Conservation (phyloP, 1,284 basidiomycete species). For the Schizophyllum amplum region DNA sequence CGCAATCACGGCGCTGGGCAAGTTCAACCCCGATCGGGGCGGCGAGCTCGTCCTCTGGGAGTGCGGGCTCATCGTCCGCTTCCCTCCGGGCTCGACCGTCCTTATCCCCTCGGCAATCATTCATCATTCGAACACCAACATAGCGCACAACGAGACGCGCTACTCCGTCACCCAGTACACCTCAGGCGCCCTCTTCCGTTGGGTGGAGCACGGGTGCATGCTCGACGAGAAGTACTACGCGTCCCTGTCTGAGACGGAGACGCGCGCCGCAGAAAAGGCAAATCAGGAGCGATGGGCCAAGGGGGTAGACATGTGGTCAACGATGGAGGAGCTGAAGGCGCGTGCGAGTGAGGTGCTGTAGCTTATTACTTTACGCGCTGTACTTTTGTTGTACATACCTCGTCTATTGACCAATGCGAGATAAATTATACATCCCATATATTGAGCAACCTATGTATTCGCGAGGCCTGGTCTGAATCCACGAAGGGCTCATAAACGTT, state of each 20-base stretch:
- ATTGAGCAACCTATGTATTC: too few relatives aligned
- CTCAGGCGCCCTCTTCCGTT: conserved; percentile 8
- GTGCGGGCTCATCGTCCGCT: conserved; percentile 9
- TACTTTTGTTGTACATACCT: too few relatives aligned
- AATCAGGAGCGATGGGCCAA: neutral
- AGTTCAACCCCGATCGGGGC: conserved; percentile 6
- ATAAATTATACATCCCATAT: too few relatives aligned
- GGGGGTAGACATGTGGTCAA: neutral
- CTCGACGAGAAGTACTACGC: neutral
- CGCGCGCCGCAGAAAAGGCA: neutral
- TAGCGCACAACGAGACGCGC: conserved; percentile 8
- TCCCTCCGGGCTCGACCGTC: conserved; percentile 10
- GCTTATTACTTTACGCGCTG: too few relatives aligned
- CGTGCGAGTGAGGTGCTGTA: too few relatives aligned
- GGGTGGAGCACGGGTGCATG: conserved; percentile 5
- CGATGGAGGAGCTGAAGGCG: too few relatives aligned
- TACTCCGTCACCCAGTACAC: conserved; percentile 12
- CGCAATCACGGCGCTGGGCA: conserved; percentile 4
- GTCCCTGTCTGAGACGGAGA: neutral
- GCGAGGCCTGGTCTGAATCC: too few relatives aligned
- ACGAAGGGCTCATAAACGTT: too few relatives aligned
- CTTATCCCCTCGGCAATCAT: conserved; percentile 13
- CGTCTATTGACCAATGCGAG: too few relatives aligned
- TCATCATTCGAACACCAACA: conserved; percentile 11
- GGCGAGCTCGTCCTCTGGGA: conserved; percentile 12